Percentiles rank a stretch among this genome's conserved stretches.
Conservation (phyloP, 2,329 filamentous ascomycete genomes). For the Aureobasidium uvarum region DNA sequence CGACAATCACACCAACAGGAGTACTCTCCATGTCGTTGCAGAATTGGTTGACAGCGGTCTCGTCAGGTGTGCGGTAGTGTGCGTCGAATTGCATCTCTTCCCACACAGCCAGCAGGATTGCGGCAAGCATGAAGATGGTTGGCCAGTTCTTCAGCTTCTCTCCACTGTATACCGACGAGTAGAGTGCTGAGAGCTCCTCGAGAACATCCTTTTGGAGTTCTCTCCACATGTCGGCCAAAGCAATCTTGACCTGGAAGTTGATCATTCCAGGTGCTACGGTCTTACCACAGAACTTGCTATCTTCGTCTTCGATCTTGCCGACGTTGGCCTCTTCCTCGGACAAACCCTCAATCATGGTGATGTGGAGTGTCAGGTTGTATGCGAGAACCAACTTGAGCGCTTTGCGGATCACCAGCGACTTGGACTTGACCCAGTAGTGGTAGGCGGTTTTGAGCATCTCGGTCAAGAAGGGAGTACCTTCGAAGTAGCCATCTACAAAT, state of each 20-base stretch:
- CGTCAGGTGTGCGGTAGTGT: conserved; percentile 89
- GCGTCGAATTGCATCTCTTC: conserved; percentile 99
- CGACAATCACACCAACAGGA: conserved; percentile 92
- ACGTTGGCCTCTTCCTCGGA: conserved; percentile 74
- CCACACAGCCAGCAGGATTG: conserved; percentile 90
- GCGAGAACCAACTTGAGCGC: conserved; percentile 91
- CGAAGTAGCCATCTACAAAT: conserved; percentile 94
- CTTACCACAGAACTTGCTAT: conserved; percentile 85
- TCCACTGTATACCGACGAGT: conserved; percentile 96
- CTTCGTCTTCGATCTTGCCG: conserved; percentile 80
- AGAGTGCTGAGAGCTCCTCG: conserved; percentile 86
- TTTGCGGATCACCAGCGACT: conserved; percentile 87
- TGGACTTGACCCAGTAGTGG: conserved; percentile 86
- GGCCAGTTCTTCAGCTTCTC: conserved; percentile 99
- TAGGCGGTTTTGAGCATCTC: conserved; percentile 96
- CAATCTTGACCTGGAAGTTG: conserved; percentile 99
- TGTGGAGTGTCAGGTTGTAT: conserved; percentile 92
- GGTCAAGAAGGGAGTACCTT: conserved; percentile 90
- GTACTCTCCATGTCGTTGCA: conserved; percentile 96
- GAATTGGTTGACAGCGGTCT: conserved; percentile 84
- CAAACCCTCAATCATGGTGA: conserved; percentile 89
- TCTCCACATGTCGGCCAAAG: conserved; percentile 96
- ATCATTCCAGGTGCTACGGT: conserved; percentile 96
- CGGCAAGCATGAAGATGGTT: conserved; percentile 95
- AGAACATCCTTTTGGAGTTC: conserved; percentile 95